Conservation (phyloP, 106 monocot genomes). For the Posidonia australis region DNA sequence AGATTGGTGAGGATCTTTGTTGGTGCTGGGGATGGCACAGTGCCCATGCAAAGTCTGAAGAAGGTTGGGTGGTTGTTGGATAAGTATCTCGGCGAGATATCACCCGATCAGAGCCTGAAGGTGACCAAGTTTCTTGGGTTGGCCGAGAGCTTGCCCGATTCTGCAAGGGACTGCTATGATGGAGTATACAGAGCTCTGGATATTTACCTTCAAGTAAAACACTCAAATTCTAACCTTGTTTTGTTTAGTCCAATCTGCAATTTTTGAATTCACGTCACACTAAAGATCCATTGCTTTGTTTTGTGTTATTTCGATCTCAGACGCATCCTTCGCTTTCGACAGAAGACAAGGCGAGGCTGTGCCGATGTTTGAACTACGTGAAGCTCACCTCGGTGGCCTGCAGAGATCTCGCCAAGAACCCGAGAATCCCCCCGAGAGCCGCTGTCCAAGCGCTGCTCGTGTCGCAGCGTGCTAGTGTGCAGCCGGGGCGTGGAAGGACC, state of each 20-base stretch:
- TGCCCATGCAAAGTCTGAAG: conserved; percentile 54
- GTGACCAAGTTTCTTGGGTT: conserved; percentile 60
- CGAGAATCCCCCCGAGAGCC: conserved; percentile 57
- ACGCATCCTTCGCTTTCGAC: conserved; percentile 45
- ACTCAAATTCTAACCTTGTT: neutral
- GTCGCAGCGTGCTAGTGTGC: conserved; percentile 44
- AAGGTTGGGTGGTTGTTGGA: conserved; percentile 80
- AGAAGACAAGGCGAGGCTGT: conserved; percentile 56
- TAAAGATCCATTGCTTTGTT: neutral
- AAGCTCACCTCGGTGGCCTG: conserved; percentile 77
- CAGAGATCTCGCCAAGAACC: conserved; percentile 85
- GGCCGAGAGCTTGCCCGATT: conserved; percentile 87
- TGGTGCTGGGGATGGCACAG: conserved; percentile 18
- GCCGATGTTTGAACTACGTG: conserved; percentile 80
- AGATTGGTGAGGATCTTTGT: conserved; percentile 78
- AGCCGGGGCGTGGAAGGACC: neutral
- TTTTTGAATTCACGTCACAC: neutral
- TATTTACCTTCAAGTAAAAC: conserved; percentile 77
- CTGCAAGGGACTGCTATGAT: conserved; percentile 80
- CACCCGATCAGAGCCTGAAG: conserved; percentile 77
- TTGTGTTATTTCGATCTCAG: conserved; percentile 24
- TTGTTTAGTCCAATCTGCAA: neutral
- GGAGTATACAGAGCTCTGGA: conserved; percentile 87
- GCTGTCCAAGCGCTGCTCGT: conserved; percentile 74
- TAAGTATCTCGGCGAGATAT: conserved; percentile 79